A percentile compares a stretch with the other conserved stretches of the same genome.
Conservation (phyloP, 2,329 filamentous ascomycete genomes). For the Colletotrichum paranaense region DNA sequence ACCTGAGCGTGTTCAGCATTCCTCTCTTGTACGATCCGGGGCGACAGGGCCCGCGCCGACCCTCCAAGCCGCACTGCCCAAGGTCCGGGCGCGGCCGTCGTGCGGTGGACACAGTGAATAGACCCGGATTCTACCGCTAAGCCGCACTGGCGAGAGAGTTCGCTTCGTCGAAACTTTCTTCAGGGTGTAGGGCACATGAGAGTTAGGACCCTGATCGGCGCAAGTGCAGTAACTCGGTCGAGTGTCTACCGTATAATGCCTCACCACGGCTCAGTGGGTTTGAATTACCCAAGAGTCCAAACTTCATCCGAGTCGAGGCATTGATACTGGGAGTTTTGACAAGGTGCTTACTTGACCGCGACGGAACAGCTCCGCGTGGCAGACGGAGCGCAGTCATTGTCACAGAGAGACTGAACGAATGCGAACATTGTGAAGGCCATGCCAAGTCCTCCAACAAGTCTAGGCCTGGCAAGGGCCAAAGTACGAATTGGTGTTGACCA, state of each 20-base stretch:
- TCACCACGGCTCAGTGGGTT: background rate
- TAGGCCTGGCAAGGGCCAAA: background rate
- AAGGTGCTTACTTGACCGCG: background rate
- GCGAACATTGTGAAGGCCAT: background rate
- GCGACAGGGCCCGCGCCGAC: background rate
- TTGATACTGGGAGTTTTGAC: background rate
- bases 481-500: background rate
- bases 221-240: background rate
- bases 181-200: constrained; percentile 3
- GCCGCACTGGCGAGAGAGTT: constrained; percentile 20
- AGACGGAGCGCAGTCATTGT: background rate
- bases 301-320: constrained; percentile 28
- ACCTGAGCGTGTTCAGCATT: background rate
- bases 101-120: background rate
- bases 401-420: background rate
- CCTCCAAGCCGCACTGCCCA: background rate
- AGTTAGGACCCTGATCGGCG: constrained; percentile 30
- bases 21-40: constrained; percentile 1
- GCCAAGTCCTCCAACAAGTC: background rate
- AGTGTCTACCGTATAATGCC: constrained; percentile 8
- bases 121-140: background rate
- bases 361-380: constrained; percentile 1
- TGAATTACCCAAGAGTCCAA: constrained; percentile 10
- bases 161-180: constrained; percentile 18
- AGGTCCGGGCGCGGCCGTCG: constrained; percentile 19